These are phyloP conservation scores for Miscanthus lutarioriparius DNA, from an alignment of 176 grass and related monocot genomes.

Conservation along the genomic window DNA sequence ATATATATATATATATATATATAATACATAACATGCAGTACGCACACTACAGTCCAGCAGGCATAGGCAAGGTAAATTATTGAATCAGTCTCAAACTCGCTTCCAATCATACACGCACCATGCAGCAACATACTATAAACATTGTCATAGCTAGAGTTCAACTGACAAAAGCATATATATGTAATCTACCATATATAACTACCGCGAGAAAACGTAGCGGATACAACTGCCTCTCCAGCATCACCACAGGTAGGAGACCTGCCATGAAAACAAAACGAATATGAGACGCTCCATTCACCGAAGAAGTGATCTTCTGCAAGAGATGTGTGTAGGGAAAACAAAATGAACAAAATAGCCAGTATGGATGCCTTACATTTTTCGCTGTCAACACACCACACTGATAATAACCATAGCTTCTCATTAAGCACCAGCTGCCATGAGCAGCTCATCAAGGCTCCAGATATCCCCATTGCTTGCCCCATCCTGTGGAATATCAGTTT, in stretches of 20 bases:
- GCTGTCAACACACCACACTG: not conserved
- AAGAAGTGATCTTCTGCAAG: not conserved
- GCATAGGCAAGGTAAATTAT: slow-evolving; percentile 45
- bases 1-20: not conserved
- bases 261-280: not conserved
- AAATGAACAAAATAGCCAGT: slow-evolving; percentile 3
- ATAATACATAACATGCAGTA: slow-evolving; percentile 12
- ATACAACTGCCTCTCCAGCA: slow-evolving; percentile 31
- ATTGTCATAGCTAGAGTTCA: slow-evolving; percentile 25
- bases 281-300: not conserved
- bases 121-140: slow-evolving; percentile 33
- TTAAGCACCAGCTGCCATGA: slow-evolving; percentile 52
- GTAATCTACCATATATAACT: slow-evolving; percentile 19
- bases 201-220: not conserved
- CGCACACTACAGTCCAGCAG: slow-evolving; percentile 17
- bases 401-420: slow-evolving; percentile 28
- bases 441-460: slow-evolving; percentile 68
- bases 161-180: slow-evolving; percentile 24
- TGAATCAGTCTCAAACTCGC: slow-evolving; percentile 31
- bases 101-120: slow-evolving; percentile 39
- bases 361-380: slow-evolving; percentile 21
- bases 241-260: slow-evolving; percentile 25
- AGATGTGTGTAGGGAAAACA: not conserved
- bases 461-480: slow-evolving; percentile 34
- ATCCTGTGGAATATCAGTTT: slow-evolving; percentile 23